Evolutionary conservation across 2,329 filamentous ascomycete genomes (phyloP), one percentile per base, ranked within the genome.

Genomic region (Cryphonectria japonica): DNA sequence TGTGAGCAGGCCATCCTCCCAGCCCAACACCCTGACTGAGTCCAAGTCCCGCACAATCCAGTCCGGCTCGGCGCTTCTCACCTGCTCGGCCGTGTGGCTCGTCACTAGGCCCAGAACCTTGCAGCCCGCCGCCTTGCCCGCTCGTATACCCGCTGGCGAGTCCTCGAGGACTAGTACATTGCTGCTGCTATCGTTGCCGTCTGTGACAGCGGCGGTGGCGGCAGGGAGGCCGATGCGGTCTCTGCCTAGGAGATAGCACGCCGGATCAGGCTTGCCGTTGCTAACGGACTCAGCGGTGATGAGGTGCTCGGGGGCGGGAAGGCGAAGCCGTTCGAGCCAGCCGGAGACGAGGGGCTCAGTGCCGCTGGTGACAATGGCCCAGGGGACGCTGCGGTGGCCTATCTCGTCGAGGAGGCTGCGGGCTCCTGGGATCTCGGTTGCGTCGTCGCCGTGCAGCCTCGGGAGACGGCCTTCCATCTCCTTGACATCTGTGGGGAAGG

Each of bases 351-450:
- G 87, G 73, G 84, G 89, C 67, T 83, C 79, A 2, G 91, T 93
- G 59, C 92, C 93, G 0, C 91, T 94, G 0, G 90, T 92, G 71
- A 95, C 95, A 76, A 98, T 97, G 66, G 93, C 93, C 96, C 95
- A 98, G 69, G 90, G 91, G 3, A 88, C 88, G 59, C 83, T 81
- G 67, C 83, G 83, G 52, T 85, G 80, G 73, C 92, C 91, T 59
- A 98, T 86, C 43, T 85, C 80, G 73, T 88, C 84, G 66, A 97
- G 87, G 68, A 97, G 86, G 41, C 84, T 79, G 73, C 94, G 89
- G 8, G 93, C 92, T 16, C 95, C 96, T 0, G 94, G 93, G 74
- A 98, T 94, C 80, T 97, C 95, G 72, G 91, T 85, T 54, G 94
- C 95, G 79, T 95, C 91, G 57, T 86, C 81, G 69, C 93, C 94